Base-by-base conservation (phyloP, 306 rosid genomes). In the Casuarina glauca region DNA sequence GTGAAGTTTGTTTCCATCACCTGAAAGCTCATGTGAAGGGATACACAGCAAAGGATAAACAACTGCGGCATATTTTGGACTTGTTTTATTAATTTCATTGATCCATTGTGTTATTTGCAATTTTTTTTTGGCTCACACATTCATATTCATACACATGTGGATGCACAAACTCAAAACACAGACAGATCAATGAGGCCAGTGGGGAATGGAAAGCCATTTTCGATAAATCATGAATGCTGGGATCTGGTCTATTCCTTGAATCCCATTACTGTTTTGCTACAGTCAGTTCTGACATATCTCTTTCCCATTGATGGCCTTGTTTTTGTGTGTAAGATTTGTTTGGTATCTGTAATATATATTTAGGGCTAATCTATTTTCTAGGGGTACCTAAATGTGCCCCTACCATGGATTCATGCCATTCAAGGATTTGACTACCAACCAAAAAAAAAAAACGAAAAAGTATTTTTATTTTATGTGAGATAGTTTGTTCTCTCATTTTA, bases 301-400 rank as follows among this genome's bases (percentile, higher is more conserved):
- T 49, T 39, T 64, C 8, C 41, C 49, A 15, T 41, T 41, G 70
- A 39, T 41, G 70, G 69, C 70, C 70, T 66, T 66, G 41, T 66
- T 66, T 15, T 66, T 6, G 10, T 39, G 10, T 16, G 2, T 16
- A 20, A 6, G 13, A 39, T 17, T 2, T 41, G 32, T 48, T 35
- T 20, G 41, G 3, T 61, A 35, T 32, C 13, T 61, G 43, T 26
- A 61, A 17, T 9, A 20, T 61, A 61, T 61, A 11, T 61, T 57
- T 46, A 2, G 68, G 41, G 70, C 35, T 32, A 8, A 39, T 41
- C 13, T 39, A 16, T 66, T 17, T 64, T 43, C 13, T 39, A 2
- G 35, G 12, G 50, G 16, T 7, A 35, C 42, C 50, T 35, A 17
- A 42, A 66, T 41, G 36, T 66, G 71, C 71, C 71, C 69, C 35